phyloP scores from a whole-genome alignment of 345 rosid genomes.

The Corchorus capsularis region DNA sequence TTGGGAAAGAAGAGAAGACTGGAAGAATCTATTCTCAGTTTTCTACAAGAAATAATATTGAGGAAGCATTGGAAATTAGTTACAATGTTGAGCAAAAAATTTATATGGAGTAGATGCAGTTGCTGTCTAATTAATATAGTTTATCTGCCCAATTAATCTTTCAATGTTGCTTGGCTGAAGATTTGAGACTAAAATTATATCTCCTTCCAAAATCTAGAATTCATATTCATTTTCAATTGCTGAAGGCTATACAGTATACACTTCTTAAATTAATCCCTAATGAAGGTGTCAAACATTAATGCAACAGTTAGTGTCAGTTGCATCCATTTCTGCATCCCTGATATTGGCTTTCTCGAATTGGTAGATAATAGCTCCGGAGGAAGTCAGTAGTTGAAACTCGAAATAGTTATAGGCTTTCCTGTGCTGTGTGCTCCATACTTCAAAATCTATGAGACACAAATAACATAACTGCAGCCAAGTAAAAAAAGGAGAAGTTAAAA shows the following conservation, averaged over 20 bases:
- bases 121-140: neutral
- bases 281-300: neutral
- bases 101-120: neutral
- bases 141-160: neutral
- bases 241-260: neutral
- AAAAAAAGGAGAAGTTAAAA: neutral
- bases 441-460: neutral
- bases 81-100: neutral
- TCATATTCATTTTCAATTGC: constrained; percentile 1
- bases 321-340: neutral
- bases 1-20: neutral
- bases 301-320: constrained; percentile 1
- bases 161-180: neutral
- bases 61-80: neutral
- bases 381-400: neutral
- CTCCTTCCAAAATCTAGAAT: neutral
- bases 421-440: neutral
- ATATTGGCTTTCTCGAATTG: neutral
- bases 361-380: neutral
- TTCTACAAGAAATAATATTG: neutral
- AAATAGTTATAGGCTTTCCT: neutral
- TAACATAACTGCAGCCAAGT: neutral
- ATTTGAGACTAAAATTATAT: neutral
- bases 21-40: neutral
- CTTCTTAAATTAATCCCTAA: neutral